Evolutionary conservation across 306 rosid species (phyloP), one percentile per base, ranked within the genome.

Genomic region (Elaeagnus macrophylla): DNA sequence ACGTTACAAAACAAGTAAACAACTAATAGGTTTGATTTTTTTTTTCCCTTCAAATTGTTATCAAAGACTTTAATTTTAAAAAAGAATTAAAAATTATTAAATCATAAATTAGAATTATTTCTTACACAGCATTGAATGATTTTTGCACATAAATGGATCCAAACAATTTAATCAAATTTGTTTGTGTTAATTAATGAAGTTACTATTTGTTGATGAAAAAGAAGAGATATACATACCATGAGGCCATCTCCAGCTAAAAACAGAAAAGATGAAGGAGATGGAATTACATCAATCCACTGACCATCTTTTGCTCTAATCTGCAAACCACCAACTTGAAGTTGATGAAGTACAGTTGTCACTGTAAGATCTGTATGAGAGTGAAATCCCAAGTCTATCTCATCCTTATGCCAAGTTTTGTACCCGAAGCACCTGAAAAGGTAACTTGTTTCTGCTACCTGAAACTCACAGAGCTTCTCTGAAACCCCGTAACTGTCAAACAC

Each of bases 401-500:
- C 39, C 57, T 9, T 6, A 6, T 58, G 35, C 3, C 61, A 64
- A 6, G 41, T 56, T 66, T 56, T 61, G 52, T 77, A 77, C 47
- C 57, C 69, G 52, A 39, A 52, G 48, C 12, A 59, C 46, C 82
- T 61, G 7, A 77, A 65, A 37, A 68, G 82, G 20, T 68, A 62
- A 7, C 49, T 53, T 2, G 70, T 53, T 8, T 62, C 53, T 39
- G 39, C 70, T 3, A 47, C 37, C 47, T 48, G 62, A 13, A 76
- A 35, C 0, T 61, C 73, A 45, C 11, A 55, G 6, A 46, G 47
- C 53, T 48, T 54, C 14, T 60, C 40, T 15, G 5, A 45, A 6
- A 69, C 64, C 6, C 79, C 82, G 44, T 77, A 77, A 57, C 72
- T 57, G 12, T 72, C 82, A 5, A 68, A 65, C 49, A 77, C 56